Evolutionary conservation across 805 yeast species (phyloP).

Genomic region (Yarrowia deformans): DNA sequence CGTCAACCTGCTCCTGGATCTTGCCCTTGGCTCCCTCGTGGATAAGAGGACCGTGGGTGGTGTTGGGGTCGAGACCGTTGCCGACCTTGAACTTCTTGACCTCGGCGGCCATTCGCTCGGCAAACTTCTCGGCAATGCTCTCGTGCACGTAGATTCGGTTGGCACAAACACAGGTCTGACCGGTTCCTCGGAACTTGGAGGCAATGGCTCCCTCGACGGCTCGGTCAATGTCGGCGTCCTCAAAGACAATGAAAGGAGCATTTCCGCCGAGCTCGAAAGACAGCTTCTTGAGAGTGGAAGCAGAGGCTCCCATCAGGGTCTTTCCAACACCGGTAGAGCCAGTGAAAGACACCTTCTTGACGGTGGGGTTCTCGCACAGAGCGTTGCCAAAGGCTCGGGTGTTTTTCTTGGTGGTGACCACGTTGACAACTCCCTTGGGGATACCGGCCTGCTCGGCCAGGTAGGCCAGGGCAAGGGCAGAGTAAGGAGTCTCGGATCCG

Average conservation of each 20-base stretch:
- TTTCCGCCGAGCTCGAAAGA: conserved; percentile 83
- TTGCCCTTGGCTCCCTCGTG: conserved; percentile 67
- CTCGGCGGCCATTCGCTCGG: conserved; percentile 57
- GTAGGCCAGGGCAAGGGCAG: conserved; percentile 71
- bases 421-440: conserved; percentile 72
- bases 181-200: conserved; percentile 75
- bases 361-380: conserved; percentile 61
- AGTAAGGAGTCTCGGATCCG: conserved; percentile 75
- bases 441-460: conserved; percentile 72
- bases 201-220: conserved; percentile 73
- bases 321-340: conserved; percentile 81
- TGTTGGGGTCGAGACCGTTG: conserved; percentile 62
- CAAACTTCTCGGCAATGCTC: conserved; percentile 68
- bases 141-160: conserved; percentile 73
- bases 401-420: conserved; percentile 56
- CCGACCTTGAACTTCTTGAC: conserved; percentile 63
- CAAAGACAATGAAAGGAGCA: conserved; percentile 78
- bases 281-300: conserved; percentile 69
- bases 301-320: conserved; percentile 65
- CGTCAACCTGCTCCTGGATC: conserved; percentile 67
- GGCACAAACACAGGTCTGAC: conserved; percentile 85
- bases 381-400: conserved; percentile 59
- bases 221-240: conserved; percentile 70
- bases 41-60: conserved; percentile 80
- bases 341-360: conserved; percentile 75